phyloP scores from a whole-genome alignment of 1,284 basidiomycete species.

The Ustilago vetiveriae region DNA sequence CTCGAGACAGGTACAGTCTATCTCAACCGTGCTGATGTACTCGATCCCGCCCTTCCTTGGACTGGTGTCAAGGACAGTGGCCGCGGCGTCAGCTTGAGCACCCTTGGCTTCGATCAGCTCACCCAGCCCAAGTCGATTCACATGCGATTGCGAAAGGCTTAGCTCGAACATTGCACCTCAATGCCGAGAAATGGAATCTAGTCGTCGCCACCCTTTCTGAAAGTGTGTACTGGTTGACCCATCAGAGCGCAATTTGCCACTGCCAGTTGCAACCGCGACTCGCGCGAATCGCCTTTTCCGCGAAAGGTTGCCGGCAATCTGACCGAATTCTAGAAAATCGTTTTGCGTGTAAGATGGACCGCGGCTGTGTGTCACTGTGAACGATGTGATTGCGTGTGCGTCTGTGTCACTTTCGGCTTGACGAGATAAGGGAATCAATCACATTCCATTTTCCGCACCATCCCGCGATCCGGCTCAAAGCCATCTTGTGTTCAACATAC shows the following conservation, averaged over 20 bases:
- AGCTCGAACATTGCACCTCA: no score
- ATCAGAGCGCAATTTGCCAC: no score
- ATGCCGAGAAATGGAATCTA: no score
- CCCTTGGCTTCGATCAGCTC: slow-evolving; percentile 73
- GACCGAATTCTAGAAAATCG: slow-evolving; percentile 2
- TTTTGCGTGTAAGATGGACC: not conserved
- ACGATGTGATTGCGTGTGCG: not conserved
- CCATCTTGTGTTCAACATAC: no score
- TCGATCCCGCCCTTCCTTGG: slow-evolving; percentile 93
- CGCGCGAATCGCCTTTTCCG: not conserved
- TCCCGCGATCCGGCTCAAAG: not conserved
- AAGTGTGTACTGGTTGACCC: no score
- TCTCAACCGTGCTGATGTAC: slow-evolving; percentile 77
- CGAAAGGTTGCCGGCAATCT: slow-evolving; percentile 1
- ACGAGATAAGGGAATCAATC: not conserved
- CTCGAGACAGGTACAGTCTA: slow-evolving; percentile 91
- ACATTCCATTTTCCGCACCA: no score
- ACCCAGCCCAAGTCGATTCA: slow-evolving; percentile 52
- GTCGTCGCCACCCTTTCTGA: no score
- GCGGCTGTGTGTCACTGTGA: not conserved
- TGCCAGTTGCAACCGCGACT: not conserved
- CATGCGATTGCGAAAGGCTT: slow-evolving; percentile 50
- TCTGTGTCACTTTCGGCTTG: not conserved
- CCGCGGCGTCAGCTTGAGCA: slow-evolving; percentile 85
- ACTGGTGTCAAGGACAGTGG: slow-evolving; percentile 93